Percentiles rank a stretch among this genome's conserved stretches.
These are phyloP conservation scores for Aspergillus alliaceus DNA, from an alignment of 2,329 filamentous ascomycete species.

Conservation along the genomic window DNA sequence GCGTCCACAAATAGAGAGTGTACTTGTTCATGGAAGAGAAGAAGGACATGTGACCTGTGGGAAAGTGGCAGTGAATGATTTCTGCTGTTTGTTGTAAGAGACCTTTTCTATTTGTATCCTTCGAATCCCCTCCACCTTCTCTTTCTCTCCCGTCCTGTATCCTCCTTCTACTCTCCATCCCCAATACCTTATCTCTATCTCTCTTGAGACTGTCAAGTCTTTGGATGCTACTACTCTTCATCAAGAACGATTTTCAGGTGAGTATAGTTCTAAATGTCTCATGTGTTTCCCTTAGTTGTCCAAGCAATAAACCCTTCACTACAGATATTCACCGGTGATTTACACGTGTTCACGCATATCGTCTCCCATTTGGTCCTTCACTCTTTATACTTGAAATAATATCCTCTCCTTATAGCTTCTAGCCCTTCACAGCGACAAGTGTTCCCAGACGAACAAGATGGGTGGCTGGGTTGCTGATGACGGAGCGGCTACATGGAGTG, in stretches of 20 bases:
- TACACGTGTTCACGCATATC: background rate
- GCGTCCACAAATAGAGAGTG: background rate
- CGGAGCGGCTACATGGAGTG: background rate
- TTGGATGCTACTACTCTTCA: background rate
- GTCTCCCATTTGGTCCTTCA: no score
- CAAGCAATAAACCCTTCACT: background rate
- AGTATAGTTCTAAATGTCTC: background rate
- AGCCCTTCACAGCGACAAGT: background rate
- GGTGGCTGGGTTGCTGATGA: background rate
- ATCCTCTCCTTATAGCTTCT: background rate
- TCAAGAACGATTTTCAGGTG: background rate
- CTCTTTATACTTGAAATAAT: background rate
- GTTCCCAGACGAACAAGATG: background rate
- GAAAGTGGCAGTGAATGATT: background rate
- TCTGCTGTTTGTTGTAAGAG: background rate
- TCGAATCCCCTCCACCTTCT: background rate
- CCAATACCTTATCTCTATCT: background rate
- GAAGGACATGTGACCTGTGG: background rate
- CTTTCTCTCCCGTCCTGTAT: background rate
- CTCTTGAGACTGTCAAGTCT: background rate
- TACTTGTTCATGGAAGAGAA: no score
- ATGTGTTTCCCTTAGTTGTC: background rate
- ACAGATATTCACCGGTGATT: background rate
- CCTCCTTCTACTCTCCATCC: background rate
- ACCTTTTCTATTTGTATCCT: background rate